A percentile compares a stretch with the other conserved stretches of the same genome.
phyloP scores from a whole-genome alignment of 257 asterid genomes.

The Lavandula angustifolia region DNA sequence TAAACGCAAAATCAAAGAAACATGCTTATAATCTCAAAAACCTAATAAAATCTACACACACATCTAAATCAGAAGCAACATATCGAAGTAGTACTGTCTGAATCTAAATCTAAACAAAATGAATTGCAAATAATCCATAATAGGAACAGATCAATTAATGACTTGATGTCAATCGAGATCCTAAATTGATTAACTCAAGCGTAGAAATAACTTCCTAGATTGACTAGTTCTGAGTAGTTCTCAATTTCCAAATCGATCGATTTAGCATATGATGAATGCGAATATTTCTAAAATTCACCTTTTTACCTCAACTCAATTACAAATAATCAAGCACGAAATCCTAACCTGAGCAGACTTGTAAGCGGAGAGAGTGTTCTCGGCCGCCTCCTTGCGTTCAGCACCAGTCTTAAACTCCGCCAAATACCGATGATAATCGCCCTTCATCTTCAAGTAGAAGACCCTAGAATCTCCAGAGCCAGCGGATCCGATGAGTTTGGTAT shows the following conservation, averaged over 20 bases:
- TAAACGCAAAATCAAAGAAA: background rate
- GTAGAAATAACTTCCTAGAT: background rate
- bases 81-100: background rate
- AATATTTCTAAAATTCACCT: conserved; percentile 12
- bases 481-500: conserved; percentile 50
- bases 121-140: background rate
- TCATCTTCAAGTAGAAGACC: conserved; percentile 58
- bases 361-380: conserved; percentile 61
- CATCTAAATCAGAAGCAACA: background rate
- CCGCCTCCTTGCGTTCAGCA: conserved; percentile 57
- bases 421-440: conserved; percentile 50
- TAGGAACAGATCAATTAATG: background rate
- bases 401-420: conserved; percentile 55
- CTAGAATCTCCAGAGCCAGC: conserved; percentile 48
- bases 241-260: background rate
- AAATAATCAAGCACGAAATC: conserved; percentile 1
- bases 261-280: background rate
- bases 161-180: background rate
- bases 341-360: conserved; percentile 61
- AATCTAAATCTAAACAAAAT: conserved; percentile 6
- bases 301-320: conserved; percentile 12
- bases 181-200: background rate
- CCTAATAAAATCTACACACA: background rate
- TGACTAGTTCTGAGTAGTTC: background rate
- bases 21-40: background rate